Conservation (phyloP, 371 early-diverging fungal species). For the Mucor ambiguus region DNA sequence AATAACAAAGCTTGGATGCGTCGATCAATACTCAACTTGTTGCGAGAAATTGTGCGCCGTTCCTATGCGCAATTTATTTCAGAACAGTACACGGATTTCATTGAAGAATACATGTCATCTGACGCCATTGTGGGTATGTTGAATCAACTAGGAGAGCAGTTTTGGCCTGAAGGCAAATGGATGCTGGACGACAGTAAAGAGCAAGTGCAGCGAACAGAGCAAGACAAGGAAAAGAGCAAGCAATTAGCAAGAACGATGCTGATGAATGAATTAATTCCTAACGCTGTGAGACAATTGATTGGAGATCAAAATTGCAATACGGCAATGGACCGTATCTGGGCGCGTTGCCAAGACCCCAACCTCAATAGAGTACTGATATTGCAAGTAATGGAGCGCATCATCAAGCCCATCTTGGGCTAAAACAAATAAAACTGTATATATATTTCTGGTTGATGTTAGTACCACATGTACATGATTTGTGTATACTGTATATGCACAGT, state of each 20-base stretch:
- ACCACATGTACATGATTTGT: neutral
- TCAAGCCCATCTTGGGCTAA: conserved; percentile 47
- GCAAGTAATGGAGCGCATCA: conserved; percentile 45
- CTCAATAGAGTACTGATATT: conserved; percentile 47
- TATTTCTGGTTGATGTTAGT: neutral
- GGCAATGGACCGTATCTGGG: conserved; percentile 55
- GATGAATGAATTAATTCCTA: conserved; percentile 40
- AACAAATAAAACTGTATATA: conserved; percentile 6
- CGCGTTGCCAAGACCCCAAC: conserved; percentile 38
- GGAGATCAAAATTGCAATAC: conserved; percentile 50
- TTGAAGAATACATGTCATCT: conserved; percentile 37
- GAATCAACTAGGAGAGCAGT: conserved; percentile 32
- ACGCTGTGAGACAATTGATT: conserved; percentile 45
- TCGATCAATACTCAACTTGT: conserved; percentile 41
- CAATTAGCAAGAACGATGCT: conserved; percentile 33
- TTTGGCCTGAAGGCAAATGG: conserved; percentile 46
- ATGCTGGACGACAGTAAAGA: conserved; percentile 16
- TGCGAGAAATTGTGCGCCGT: conserved; percentile 50
- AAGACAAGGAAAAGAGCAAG: conserved; percentile 38
- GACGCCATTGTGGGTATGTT: conserved; percentile 36
- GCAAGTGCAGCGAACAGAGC: conserved; percentile 19
- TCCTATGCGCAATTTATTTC: conserved; percentile 48
- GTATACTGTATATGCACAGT: neutral
- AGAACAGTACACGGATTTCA: conserved; percentile 41
- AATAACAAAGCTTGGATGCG: conserved; percentile 54